A percentile compares a stretch with the other conserved stretches of the same genome.
phyloP scores from a whole-genome alignment of 2,329 filamentous ascomycete genomes.

The Onygenales sp. region DNA sequence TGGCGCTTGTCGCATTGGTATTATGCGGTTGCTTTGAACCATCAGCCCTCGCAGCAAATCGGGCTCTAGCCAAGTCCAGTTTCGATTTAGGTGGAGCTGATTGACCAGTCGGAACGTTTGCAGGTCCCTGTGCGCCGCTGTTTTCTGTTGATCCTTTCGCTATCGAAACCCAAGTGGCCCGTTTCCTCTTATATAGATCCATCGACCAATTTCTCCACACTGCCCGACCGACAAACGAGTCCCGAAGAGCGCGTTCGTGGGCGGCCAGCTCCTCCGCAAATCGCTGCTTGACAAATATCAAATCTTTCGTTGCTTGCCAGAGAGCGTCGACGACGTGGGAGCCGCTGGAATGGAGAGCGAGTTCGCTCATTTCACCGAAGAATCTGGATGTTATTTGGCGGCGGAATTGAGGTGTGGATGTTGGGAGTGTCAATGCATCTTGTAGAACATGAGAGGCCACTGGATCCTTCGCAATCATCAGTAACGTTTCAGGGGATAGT shows the following conservation, averaged over 20 bases:
- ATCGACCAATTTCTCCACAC: constrained; percentile 69
- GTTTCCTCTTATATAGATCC: constrained; percentile 57
- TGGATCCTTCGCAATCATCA: constrained; percentile 57
- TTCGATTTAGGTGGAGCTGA: constrained; percentile 36
- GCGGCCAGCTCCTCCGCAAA: constrained; percentile 54
- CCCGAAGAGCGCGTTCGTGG: constrained; percentile 52
- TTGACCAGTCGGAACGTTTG: constrained; percentile 11
- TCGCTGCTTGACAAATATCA: constrained; percentile 58
- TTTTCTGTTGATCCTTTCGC: constrained; percentile 42
- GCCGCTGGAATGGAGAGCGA: constrained; percentile 52
- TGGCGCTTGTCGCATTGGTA: not conserved
- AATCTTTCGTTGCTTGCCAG: constrained; percentile 53
- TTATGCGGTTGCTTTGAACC: not conserved
- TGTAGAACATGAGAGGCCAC: constrained; percentile 55
- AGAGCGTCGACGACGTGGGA: constrained; percentile 60
- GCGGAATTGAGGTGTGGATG: constrained; percentile 46
- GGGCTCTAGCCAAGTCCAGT: constrained; percentile 49
- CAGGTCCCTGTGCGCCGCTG: constrained; percentile 2
- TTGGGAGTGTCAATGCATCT: constrained; percentile 47
- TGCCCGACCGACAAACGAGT: constrained; percentile 54
- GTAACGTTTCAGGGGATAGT: constrained; percentile 45
- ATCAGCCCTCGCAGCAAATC: constrained; percentile 38
- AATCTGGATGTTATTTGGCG: constrained; percentile 56
- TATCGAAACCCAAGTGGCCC: constrained; percentile 55
- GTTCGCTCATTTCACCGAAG: constrained; percentile 49